phyloP scores from a whole-genome alignment of 176 grass and related monocot species.

The Melocanna baccifera region DNA sequence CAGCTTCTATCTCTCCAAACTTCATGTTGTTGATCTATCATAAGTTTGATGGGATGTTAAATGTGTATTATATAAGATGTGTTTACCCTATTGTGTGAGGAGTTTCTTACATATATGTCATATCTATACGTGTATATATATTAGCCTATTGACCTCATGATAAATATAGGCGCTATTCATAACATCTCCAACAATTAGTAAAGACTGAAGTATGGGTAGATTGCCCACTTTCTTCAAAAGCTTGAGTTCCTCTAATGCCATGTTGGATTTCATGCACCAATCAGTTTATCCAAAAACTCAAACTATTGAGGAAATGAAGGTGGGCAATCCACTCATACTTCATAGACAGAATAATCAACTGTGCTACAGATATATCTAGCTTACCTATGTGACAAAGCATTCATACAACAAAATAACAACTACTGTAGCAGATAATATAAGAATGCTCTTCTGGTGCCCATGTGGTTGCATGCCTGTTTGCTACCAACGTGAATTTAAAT shows the following conservation, averaged over 20 bases:
- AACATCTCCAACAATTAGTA: constrained; percentile 3
- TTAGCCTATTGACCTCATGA: too few species aligned
- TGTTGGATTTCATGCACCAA: not conserved
- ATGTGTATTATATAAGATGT: too few species aligned
- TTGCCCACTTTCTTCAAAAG: not conserved
- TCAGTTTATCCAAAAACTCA: not conserved
- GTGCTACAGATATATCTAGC: not conserved
- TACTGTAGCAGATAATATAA: not conserved
- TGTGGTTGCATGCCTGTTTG: not conserved
- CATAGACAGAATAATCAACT: not conserved
- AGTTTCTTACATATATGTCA: too few species aligned
- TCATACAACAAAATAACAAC: constrained; percentile 5
- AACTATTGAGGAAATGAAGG: not conserved
- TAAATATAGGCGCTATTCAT: too few species aligned
- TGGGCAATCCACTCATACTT: not conserved
- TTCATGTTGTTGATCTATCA: too few species aligned
- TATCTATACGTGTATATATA: too few species aligned
- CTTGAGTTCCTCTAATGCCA: not conserved
- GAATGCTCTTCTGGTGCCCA: not conserved
- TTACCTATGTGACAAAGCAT: constrained; percentile 4
- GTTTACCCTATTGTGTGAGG: too few species aligned
- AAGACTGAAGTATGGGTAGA: not conserved
- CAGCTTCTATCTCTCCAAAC: too few species aligned
- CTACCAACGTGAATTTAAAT: not conserved
- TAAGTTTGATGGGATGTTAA: too few species aligned